phyloP scores from a whole-genome alignment of 257 asterid genomes.

The Catharanthus roseus region DNA sequence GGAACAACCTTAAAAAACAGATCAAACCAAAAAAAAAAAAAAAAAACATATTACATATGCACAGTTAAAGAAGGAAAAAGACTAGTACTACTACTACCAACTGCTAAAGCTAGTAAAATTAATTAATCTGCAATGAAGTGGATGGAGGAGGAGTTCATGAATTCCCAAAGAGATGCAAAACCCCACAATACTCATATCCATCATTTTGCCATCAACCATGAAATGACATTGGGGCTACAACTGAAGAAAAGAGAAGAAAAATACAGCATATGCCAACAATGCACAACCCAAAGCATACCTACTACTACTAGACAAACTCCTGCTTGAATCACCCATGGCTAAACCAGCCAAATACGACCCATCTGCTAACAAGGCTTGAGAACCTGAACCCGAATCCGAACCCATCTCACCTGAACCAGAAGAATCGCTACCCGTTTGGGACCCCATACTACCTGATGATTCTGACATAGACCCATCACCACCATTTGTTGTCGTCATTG shows the following conservation, averaged over 20 bases:
- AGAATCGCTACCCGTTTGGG: constrained; percentile 17
- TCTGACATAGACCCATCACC: constrained; percentile 32
- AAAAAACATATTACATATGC: constrained; percentile 15
- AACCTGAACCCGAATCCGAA: constrained; percentile 25
- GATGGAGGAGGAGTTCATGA: constrained; percentile 11
- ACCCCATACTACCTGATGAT: constrained; percentile 20
- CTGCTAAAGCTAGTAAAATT: neutral
- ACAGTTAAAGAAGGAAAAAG: constrained; percentile 12
- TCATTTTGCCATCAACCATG: constrained; percentile 15
- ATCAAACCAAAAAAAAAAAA: constrained; percentile 6
- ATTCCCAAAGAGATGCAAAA: constrained; percentile 24
- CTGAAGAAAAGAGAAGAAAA: constrained; percentile 20
- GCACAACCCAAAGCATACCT: constrained; percentile 25
- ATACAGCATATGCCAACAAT: constrained; percentile 17
- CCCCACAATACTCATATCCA: constrained; percentile 17
- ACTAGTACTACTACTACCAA: neutral
- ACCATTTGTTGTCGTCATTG: constrained; percentile 37
- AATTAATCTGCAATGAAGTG: neutral
- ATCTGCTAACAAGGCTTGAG: constrained; percentile 46
- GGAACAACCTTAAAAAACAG: constrained; percentile 1
- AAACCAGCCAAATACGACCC: constrained; percentile 90
- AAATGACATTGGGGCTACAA: constrained; percentile 24
- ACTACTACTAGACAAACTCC: constrained; percentile 30
- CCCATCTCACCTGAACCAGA: constrained; percentile 17
- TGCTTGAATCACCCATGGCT: constrained; percentile 72